Percentiles rank a stretch among this genome's conserved stretches.
Evolutionary conservation across 768 basidiomycete genomes (phyloP).

Genomic region (Leucosporidium scottii): DNA sequence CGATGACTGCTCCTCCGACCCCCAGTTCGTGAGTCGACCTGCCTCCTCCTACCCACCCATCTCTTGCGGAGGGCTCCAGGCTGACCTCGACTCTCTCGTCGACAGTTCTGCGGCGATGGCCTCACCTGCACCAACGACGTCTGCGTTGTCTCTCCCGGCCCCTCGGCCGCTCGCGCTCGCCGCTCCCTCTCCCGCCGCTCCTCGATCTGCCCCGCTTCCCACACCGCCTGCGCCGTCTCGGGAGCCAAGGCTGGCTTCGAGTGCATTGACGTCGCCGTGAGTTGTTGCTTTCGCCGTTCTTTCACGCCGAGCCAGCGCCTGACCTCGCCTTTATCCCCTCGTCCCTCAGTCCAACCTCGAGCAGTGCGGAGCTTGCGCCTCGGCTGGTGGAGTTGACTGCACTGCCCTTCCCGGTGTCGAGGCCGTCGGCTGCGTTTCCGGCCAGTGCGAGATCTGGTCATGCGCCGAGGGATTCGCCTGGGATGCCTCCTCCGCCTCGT

Average conservation of each 20-base stretch:
- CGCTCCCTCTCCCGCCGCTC: neutral
- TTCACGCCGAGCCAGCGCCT: neutral
- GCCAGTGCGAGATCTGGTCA: slow-evolving; percentile 20
- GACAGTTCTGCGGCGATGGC: neutral
- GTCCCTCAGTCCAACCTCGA: neutral
- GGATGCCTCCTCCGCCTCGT: neutral
- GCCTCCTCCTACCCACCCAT: neutral
- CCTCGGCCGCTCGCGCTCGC: slow-evolving; percentile 14
- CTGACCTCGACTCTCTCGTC: neutral
- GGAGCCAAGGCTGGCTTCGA: slow-evolving; percentile 18
- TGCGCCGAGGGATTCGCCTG: slow-evolving; percentile 19
- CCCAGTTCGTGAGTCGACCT: neutral
- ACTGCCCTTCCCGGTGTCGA: slow-evolving; percentile 14
- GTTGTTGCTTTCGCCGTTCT: neutral
- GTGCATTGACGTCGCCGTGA: slow-evolving; percentile 24
- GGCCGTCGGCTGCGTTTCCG: slow-evolving; percentile 10
- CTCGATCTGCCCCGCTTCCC: slow-evolving; percentile 11
- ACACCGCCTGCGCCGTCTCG: slow-evolving; percentile 15
- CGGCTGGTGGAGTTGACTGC: slow-evolving; percentile 27
- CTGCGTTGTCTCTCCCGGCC: neutral
- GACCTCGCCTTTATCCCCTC: neutral
- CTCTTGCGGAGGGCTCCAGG: neutral
- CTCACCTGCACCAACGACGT: neutral
- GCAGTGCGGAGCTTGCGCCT: slow-evolving; percentile 28
- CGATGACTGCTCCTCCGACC: slow-evolving; percentile 13